Percentiles rank a stretch among this genome's conserved stretches.
These are phyloP conservation scores for Pezicula carpinea DNA, from an alignment of 2,329 filamentous ascomycete species.

Conservation along the genomic window DNA sequence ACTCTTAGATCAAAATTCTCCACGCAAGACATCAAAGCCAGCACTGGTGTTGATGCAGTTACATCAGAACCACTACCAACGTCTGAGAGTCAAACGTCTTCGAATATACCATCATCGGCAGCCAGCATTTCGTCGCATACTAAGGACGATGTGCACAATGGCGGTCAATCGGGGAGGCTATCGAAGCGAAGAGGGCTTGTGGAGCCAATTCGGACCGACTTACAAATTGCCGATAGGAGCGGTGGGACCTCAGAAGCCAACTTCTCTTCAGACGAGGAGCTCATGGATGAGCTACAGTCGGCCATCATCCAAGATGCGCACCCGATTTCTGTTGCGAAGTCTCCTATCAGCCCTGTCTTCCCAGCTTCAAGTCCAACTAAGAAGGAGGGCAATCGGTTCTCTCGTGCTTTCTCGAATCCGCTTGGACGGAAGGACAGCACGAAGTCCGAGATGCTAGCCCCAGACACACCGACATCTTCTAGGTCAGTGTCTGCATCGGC, in stretches of 20 bases:
- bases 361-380: conserved; percentile 28
- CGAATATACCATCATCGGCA: conserved; percentile 27
- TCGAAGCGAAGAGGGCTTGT: conserved; percentile 24
- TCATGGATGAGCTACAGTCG: conserved; percentile 80
- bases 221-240: conserved; percentile 31
- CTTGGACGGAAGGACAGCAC: conserved; percentile 23
- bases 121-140: conserved; percentile 18
- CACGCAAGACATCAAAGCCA: conserved; percentile 5
- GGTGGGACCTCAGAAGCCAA: conserved; percentile 37
- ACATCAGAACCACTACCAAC: too few species aligned
- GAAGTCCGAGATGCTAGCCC: conserved; percentile 34
- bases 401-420: conserved; percentile 32
- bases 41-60: neutral
- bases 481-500: conserved; percentile 44
- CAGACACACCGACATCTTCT: conserved; percentile 23
- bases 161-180: conserved; percentile 11
- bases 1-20: neutral
- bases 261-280: conserved; percentile 67
- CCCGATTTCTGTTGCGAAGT: conserved; percentile 73
- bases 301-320: conserved; percentile 82
- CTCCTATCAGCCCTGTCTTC: conserved; percentile 69
- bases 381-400: conserved; percentile 21
- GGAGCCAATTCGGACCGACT: conserved; percentile 53
- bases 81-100: conserved; percentile 3
- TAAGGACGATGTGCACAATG: conserved; percentile 18